phyloP scores from a whole-genome alignment of 257 asterid genomes.

The Voacanga thouarsii region DNA sequence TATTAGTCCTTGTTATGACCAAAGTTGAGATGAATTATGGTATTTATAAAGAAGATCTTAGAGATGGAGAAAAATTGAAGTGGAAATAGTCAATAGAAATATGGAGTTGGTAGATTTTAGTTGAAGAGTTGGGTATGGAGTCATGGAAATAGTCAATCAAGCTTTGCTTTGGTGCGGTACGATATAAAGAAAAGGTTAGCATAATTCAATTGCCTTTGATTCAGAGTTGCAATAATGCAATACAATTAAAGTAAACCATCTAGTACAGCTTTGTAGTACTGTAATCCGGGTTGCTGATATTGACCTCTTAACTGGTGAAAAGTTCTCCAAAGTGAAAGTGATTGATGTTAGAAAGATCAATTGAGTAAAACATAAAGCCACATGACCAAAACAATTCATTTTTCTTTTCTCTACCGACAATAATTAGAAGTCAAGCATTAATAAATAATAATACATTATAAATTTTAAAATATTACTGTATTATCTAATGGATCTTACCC shows the following conservation, averaged over 20 bases:
- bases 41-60: slow-evolving; percentile 39
- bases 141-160: slow-evolving; percentile 18
- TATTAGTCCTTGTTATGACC: slow-evolving; percentile 28
- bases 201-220: background rate
- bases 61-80: background rate
- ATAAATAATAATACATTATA: no score
- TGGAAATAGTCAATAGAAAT: background rate
- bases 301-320: background rate
- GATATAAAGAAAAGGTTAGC: background rate
- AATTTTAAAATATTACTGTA: no score
- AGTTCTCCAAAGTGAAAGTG: no score
- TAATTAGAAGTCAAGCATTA: no score
- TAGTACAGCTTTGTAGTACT: background rate
- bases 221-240: background rate
- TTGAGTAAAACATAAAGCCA: no score
- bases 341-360: background rate
- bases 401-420: no score
- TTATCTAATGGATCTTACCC: no score
- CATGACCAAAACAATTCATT: no score
- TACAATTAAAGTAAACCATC: background rate
- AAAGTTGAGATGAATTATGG: slow-evolving; percentile 19
- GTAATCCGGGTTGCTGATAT: slow-evolving; percentile 1
- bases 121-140: slow-evolving; percentile 13
- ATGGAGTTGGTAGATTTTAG: slow-evolving; percentile 63
- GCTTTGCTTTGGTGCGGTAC: slow-evolving; percentile 7